These are phyloP conservation scores for Nowakowskiella sp. DNA, from an alignment of 192 early-diverging fungal genomes.

Conservation along the genomic window DNA sequence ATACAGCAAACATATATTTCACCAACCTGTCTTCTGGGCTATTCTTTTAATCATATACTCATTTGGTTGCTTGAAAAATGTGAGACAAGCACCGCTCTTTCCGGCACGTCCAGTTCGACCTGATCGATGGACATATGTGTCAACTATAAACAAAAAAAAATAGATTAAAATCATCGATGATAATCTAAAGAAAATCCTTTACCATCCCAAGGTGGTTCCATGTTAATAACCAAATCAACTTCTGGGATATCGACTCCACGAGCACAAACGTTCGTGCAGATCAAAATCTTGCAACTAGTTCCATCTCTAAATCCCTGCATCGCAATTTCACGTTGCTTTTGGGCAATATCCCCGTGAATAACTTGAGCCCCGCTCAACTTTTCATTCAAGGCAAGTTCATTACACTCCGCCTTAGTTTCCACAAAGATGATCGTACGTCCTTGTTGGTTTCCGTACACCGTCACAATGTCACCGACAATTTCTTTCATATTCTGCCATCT, in stretches of 20 bases:
- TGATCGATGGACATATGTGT: conserved; percentile 91
- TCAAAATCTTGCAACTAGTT: conserved; percentile 57
- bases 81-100: conserved; percentile 82
- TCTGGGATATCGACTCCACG: conserved; percentile 95
- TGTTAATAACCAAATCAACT: conserved; percentile 95
- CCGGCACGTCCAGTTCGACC: conserved; percentile 89
- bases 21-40: conserved; percentile 56
- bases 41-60: conserved; percentile 75
- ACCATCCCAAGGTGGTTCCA: conserved; percentile 81
- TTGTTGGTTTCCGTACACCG: conserved; percentile 71
- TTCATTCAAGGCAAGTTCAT: conserved; percentile 68
- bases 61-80: conserved; percentile 85
- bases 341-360: conserved; percentile 78
- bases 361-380: conserved; percentile 66
- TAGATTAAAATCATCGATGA: background rate
- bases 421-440: conserved; percentile 89
- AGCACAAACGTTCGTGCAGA: conserved; percentile 91
- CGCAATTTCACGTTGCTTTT: conserved; percentile 66
- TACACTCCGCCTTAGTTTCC: conserved; percentile 87
- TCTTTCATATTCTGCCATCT: conserved; percentile 84
- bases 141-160: conserved; percentile 31
- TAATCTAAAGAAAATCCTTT: background rate
- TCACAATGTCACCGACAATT: conserved; percentile 89
- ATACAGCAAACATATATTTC: background rate
- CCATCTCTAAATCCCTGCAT: conserved; percentile 82